Evolutionary conservation across 2,329 filamentous ascomycete genomes (phyloP).

Genomic region (Botrytis deweyae): DNA sequence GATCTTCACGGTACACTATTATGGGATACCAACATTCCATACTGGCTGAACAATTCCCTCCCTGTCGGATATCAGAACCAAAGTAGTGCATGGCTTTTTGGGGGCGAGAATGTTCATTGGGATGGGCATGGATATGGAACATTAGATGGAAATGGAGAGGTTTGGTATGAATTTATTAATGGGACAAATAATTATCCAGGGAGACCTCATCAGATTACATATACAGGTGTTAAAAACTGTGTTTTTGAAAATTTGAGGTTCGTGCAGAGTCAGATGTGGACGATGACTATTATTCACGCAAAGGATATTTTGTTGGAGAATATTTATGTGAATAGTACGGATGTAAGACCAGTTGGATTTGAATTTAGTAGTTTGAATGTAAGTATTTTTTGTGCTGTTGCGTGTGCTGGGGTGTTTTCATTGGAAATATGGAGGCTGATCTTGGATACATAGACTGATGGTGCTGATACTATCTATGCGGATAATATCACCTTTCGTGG

Average conservation of each 20-base stretch:
- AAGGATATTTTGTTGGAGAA: constrained; percentile 48
- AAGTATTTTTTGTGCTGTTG: background rate
- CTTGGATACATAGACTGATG: constrained; percentile 49
- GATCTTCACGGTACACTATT: constrained; percentile 56
- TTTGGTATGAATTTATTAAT: constrained; percentile 55
- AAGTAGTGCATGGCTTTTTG: constrained; percentile 54
- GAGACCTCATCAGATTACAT: constrained; percentile 53
- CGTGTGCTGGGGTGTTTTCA: background rate
- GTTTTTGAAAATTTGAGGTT: constrained; percentile 50
- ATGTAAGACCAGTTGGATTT: constrained; percentile 9
- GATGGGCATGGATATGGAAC: constrained; percentile 53
- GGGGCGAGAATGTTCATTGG: constrained; percentile 51
- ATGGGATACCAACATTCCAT: constrained; percentile 9
- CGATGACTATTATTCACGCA: constrained; percentile 46
- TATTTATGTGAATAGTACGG: constrained; percentile 53
- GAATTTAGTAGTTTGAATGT: constrained; percentile 20
- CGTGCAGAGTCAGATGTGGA: constrained; percentile 61
- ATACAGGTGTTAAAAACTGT: constrained; percentile 48
- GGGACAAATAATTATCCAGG: constrained; percentile 47
- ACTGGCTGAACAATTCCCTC: constrained; percentile 42
- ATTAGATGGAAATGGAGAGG: constrained; percentile 58
- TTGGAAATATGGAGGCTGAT: constrained; percentile 27
- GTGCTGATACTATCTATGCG: constrained; percentile 52
- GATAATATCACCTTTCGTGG: constrained; percentile 51
- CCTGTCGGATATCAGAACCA: constrained; percentile 56